phyloP scores from a whole-genome alignment of 345 rosid species.

The Eucalyptus regnans region DNA sequence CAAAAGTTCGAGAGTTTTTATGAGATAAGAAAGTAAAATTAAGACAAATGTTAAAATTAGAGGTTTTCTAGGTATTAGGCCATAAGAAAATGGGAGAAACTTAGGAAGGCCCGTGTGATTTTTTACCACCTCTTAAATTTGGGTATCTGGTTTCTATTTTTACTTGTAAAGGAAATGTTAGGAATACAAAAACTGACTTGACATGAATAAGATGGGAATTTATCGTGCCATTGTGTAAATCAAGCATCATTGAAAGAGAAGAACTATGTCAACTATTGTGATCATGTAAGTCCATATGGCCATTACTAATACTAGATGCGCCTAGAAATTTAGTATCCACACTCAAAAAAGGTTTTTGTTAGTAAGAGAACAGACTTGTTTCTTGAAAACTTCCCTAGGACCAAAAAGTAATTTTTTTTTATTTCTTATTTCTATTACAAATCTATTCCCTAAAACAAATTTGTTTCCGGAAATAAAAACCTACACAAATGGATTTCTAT shows the following conservation, averaged over 20 bases:
- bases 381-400: no score
- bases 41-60: no score
- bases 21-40: no score
- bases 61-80: no score
- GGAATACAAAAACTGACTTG: not conserved
- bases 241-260: not conserved
- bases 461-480: no score
- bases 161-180: not conserved
- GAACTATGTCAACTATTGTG: not conserved
- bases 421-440: accelerated
- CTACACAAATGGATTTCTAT: no score
- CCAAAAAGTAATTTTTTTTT: no score
- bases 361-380: not conserved
- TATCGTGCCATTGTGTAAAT: not conserved
- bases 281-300: not conserved
- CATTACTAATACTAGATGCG: not conserved
- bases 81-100: not conserved
- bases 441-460: no score
- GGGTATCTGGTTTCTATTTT: not conserved
- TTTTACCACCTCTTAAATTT: not conserved
- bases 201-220: not conserved
- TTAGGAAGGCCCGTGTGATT: not conserved
- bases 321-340: not conserved
- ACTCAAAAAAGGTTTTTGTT: not conserved
- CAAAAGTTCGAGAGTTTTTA: no score